These are phyloP conservation scores for Fusarium sp. DNA, from an alignment of 2,329 filamentous ascomycete species.

Conservation along the genomic window DNA sequence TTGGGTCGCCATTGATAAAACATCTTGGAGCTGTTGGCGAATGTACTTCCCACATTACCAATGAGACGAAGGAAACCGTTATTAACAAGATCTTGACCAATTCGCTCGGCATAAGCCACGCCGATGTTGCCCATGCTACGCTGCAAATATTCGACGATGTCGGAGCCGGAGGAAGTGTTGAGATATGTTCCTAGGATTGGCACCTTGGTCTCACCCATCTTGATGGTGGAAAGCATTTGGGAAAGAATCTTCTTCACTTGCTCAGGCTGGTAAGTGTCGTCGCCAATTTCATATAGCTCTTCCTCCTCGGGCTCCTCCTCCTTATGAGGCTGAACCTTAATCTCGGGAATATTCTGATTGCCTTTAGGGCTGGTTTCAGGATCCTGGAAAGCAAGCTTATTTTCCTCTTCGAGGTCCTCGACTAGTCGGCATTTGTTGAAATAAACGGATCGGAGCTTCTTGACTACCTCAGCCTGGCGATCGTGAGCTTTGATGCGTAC, in stretches of 20 bases:
- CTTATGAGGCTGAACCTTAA: slow-evolving; percentile 81
- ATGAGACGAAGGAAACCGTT: slow-evolving; percentile 89
- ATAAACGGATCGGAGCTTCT: slow-evolving; percentile 94
- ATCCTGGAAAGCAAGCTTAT: slow-evolving; percentile 96
- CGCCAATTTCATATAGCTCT: slow-evolving; percentile 88
- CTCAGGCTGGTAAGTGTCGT: slow-evolving; percentile 84
- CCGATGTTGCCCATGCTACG: slow-evolving; percentile 84
- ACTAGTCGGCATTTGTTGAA: slow-evolving; percentile 98
- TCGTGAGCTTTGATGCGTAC: slow-evolving; percentile 90
- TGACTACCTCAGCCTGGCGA: slow-evolving; percentile 86
- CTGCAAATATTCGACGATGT: slow-evolving; percentile 96
- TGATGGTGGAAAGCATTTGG: slow-evolving; percentile 88
- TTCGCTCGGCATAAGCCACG: slow-evolving; percentile 89
- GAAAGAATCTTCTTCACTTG: slow-evolving; percentile 89
- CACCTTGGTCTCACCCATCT: slow-evolving; percentile 90
- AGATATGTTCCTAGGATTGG: slow-evolving; percentile 94
- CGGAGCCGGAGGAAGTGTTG: slow-evolving; percentile 89
- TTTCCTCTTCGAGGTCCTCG: slow-evolving; percentile 97
- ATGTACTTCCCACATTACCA: slow-evolving; percentile 93
- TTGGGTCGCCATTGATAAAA: slow-evolving; percentile 97
- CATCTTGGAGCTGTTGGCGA: slow-evolving; percentile 97
- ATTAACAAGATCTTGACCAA: slow-evolving; percentile 90
- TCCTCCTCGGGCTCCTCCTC: slow-evolving; percentile 77
- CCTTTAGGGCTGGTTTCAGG: slow-evolving; percentile 75
- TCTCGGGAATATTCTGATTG: slow-evolving; percentile 74